Conservation (phyloP, 352 stramenopile species). For the Phytophthora cryptogea region DNA sequence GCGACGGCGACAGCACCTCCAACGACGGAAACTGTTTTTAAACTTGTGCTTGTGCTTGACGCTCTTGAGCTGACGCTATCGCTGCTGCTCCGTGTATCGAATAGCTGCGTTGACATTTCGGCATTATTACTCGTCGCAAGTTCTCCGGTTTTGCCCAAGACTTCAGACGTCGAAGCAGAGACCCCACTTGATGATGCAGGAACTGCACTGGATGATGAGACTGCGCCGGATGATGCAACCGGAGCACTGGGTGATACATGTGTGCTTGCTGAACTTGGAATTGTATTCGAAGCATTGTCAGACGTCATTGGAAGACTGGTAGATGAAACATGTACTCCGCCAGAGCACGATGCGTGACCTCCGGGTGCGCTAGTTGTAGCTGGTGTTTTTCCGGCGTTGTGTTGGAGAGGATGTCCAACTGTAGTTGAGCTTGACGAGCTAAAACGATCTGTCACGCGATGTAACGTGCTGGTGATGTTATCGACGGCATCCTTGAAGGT, state of each 20-base stretch:
- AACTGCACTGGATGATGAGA: constrained; percentile 11
- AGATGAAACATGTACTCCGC: constrained; percentile 14
- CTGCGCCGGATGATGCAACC: constrained; percentile 12
- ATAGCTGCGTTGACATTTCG: constrained; percentile 16
- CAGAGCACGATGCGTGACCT: constrained; percentile 4
- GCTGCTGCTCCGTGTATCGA: constrained; percentile 26
- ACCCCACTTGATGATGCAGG: constrained; percentile 16
- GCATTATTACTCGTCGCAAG: constrained; percentile 28
- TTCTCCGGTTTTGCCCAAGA: constrained; percentile 25
- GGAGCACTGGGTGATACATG: constrained; percentile 12
- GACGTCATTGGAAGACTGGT: constrained; percentile 13
- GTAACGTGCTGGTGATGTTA: constrained; percentile 45
- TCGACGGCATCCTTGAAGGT: constrained; percentile 82
- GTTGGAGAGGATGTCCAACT: constrained; percentile 59
- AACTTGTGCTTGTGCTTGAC: constrained; percentile 30
- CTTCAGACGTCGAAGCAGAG: constrained; percentile 15
- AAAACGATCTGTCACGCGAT: constrained; percentile 57
- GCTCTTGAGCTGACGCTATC: constrained; percentile 35
- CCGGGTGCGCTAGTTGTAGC: constrained; percentile 10
- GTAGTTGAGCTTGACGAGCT: constrained; percentile 76
- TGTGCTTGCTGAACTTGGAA: constrained; percentile 5
- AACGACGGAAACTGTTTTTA: constrained; percentile 66
- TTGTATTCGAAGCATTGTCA: constrained; percentile 13
- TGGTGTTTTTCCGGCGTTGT: constrained; percentile 34
- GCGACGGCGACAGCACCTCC: constrained; percentile 76